These are phyloP conservation scores for Rhipidocladum racemiflorum DNA, from an alignment of 176 grass and related monocot genomes.

Conservation along the genomic window DNA sequence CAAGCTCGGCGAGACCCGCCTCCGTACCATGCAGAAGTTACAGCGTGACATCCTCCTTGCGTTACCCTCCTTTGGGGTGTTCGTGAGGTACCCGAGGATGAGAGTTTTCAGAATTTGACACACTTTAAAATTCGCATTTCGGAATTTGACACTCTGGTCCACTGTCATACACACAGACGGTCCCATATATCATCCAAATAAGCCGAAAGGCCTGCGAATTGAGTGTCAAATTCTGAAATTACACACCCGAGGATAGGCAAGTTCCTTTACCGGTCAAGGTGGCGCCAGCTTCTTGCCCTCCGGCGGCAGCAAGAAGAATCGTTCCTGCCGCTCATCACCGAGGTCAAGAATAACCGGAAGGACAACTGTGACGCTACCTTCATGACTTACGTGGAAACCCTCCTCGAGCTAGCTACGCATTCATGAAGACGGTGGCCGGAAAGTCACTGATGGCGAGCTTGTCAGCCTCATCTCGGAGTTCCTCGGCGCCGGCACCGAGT, in stretches of 20 bases:
- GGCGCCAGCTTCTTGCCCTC: conserved; percentile 16
- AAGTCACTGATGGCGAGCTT: conserved; percentile 12
- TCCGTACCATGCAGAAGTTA: background rate
- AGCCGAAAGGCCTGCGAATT: no score
- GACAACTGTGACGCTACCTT: background rate
- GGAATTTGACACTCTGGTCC: no score
- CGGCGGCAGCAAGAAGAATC: conserved; percentile 26
- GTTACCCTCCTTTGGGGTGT: background rate
- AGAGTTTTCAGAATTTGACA: no score
- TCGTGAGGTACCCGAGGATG: background rate
- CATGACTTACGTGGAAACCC: background rate
- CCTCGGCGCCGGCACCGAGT: background rate
- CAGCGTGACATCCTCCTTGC: background rate
- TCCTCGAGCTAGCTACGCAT: background rate
- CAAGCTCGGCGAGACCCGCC: background rate
- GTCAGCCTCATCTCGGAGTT: conserved; percentile 29
- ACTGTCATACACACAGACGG: no score
- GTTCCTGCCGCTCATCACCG: conserved; percentile 37
- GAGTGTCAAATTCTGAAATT: no score
- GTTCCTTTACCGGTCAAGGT: background rate
- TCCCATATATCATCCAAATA: no score
- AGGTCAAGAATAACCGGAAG: background rate
- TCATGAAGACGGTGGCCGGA: background rate
- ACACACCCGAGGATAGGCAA: background rate
- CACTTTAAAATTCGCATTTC: no score